Conservation (phyloP, 306 rosid genomes). For the Medicago truncatula region MtrunA17r5.0-ANR NC_053048.1:376501-377000, state of each 20-base stretch:
- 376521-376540: not conserved
- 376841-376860: conserved; percentile 55
- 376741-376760: conserved; percentile 69
- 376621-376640: not conserved
- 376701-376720: conserved; percentile 64
- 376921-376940: not conserved
- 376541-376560: not conserved
- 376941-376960: not conserved
- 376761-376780: conserved; percentile 50
- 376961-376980: not conserved
- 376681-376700: conserved; percentile 74
- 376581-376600: not conserved
- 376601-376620: not conserved
- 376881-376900: not conserved
- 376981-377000: not conserved
- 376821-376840: conserved; percentile 44
- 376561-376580: not conserved
- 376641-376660: not conserved
- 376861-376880: conserved; percentile 7
- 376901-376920: not conserved
- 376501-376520: conserved; percentile 41
- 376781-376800: conserved; percentile 44
- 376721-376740: conserved; percentile 74
- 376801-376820: conserved; percentile 11
- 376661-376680: conserved; percentile 39